Evolutionary conservation across 192 early-diverging fungal species (phyloP), one percentile per base, ranked within the genome.

Genomic region (Backusella circina): DNA sequence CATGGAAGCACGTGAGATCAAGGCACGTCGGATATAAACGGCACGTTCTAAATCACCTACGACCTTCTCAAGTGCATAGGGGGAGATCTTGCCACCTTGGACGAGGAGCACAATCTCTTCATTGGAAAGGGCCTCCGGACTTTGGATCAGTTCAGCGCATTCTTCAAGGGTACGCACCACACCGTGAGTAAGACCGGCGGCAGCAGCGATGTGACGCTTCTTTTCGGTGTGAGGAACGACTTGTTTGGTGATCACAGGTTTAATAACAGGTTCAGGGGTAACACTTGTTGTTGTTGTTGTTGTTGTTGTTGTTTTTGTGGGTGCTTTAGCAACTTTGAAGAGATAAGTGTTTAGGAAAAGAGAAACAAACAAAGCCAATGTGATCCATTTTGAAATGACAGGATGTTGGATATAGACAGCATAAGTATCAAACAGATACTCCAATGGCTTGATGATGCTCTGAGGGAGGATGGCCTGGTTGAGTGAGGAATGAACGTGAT

Each of bases 11-110:
- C 92, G 89, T 31, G 92, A 90, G 39, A 96, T 92, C n/a, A 95
- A 77, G 12, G 86, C 83, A 57, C 96, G 91, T 13, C 96, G 89
- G 65, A 98, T 89, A 81, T 83, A 84, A 73, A 98, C 95, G 23
- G 95, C 96, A 50, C 96, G 92, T 38, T 89, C 87, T 16, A 91
- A 77, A 80, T 96, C 90, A n/a, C 82, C 81, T 72, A 96, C 82
- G 4, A 87, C 83, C 85, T 95, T 94, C 80, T 98, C 96, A n/a
- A 98, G 82, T 21, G 95, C 90, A 82, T 98, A 93, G 18, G 90
- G 83, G 2, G 93, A 88, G 66, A 98, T 87, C 54, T 91, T 93
- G 51, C 93, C 92, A 37, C 77, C 83, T 26, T 86, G 83, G 32
- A 92, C 91, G 41, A 98, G 88, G 44, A 79, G 67, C 18, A 95